A percentile compares a stretch with the other conserved stretches of the same genome.
Evolutionary conservation across 2,329 filamentous ascomycete species (phyloP).

Genomic region (Diaporthe aspalathi): DNA sequence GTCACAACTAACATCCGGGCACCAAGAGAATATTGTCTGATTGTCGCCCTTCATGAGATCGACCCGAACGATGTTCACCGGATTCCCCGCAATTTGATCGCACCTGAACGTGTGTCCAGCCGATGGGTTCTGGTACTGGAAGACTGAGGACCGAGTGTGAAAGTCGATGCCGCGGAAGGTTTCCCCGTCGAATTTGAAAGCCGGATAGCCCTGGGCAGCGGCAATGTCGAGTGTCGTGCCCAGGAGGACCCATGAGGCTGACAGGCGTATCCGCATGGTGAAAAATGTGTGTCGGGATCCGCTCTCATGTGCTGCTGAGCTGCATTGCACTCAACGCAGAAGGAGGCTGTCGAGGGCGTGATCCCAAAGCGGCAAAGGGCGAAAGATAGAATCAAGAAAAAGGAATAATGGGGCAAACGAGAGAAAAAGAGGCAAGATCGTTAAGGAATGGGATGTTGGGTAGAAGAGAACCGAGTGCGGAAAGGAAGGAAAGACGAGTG

Average conservation of each 20-base stretch:
- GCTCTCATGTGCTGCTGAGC: neutral
- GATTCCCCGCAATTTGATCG: too few species aligned
- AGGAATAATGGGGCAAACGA: neutral
- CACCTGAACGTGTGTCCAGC: too few species aligned
- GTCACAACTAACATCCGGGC: fast-evolving
- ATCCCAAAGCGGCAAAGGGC: neutral
- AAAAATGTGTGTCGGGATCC: neutral
- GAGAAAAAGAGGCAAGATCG: slow-evolving; percentile 2
- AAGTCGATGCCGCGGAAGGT: too few species aligned
- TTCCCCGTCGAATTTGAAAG: too few species aligned
- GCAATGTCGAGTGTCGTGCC: neutral
- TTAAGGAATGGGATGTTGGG: neutral
- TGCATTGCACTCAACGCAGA: slow-evolving; percentile 13
- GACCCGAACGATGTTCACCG: neutral
- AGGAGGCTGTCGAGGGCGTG: slow-evolving; percentile 1
- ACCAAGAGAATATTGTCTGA: neutral
- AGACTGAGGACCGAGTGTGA: too few species aligned
- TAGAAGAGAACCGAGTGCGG: neutral
- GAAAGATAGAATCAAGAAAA: neutral
- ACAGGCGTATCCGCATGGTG: slow-evolving; percentile 18
- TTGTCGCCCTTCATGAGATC: neutral
- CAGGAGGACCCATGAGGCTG: neutral
- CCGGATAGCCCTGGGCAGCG: neutral
- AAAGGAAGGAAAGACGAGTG: neutral
- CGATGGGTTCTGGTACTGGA: too few species aligned